Conservation (phyloP, 2,329 filamentous ascomycete species). For the Xylariomycetidae sp. region DNA sequence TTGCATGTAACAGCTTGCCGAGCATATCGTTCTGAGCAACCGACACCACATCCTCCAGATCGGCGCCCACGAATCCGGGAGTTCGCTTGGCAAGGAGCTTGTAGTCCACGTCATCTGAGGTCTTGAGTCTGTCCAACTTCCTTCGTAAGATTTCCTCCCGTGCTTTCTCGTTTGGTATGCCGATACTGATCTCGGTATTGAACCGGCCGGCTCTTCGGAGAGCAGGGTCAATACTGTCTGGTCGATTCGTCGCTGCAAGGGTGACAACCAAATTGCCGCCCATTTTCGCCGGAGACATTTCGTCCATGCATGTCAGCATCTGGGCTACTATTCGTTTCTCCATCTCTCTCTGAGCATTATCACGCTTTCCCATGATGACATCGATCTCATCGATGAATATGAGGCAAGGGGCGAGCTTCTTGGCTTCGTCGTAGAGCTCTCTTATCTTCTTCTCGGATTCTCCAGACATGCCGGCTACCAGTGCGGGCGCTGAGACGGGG, state of each 20-base stretch:
- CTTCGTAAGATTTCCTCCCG: constrained; percentile 73
- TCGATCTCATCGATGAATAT: constrained; percentile 93
- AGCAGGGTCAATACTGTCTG: constrained; percentile 78
- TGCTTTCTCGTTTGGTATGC: constrained; percentile 73
- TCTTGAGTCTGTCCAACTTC: constrained; percentile 58
- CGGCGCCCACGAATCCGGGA: constrained; percentile 87
- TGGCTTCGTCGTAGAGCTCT: constrained; percentile 83
- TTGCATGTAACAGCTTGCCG: constrained; percentile 22
- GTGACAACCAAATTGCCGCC: constrained; percentile 75
- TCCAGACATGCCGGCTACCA: constrained; percentile 82
- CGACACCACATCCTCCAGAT: constrained; percentile 62
- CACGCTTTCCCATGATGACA: constrained; percentile 79
- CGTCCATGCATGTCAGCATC: constrained; percentile 80
- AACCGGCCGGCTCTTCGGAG: constrained; percentile 71
- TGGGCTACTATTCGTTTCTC: constrained; percentile 82
- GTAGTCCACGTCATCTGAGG: constrained; percentile 69
- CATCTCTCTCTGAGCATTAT: constrained; percentile 80
- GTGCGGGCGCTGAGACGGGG: constrained; percentile 71
- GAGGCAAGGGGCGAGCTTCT: constrained; percentile 76
- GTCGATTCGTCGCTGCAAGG: constrained; percentile 82
- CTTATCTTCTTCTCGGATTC: constrained; percentile 84
- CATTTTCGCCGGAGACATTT: constrained; percentile 64
- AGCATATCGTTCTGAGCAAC: constrained; percentile 34
- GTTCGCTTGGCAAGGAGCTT: constrained; percentile 71
- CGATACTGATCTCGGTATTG: constrained; percentile 78